These are phyloP conservation scores for Saccharomycodes ludwigii DNA, from an alignment of 805 yeast species.

Conservation along the genomic window DNA sequence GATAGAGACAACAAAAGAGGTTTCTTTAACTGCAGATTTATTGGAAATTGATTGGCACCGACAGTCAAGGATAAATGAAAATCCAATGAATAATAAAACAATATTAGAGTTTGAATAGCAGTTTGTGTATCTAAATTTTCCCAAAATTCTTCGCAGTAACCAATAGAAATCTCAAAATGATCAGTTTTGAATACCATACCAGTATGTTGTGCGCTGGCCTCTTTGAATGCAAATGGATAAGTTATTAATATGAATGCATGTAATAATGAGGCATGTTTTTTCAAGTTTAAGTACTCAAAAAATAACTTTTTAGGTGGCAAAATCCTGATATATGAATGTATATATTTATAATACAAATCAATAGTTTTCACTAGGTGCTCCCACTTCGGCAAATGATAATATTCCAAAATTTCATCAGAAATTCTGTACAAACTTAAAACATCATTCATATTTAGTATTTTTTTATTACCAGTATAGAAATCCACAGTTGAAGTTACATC, in stretches of 20 bases:
- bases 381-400: slow-evolving; percentile 5
- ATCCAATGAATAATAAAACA: slow-evolving; percentile 2
- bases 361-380: neutral
- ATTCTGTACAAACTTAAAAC: neutral
- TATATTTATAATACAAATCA: slow-evolving; percentile 2
- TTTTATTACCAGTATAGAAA: neutral
- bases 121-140: slow-evolving; percentile 2
- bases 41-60: no score
- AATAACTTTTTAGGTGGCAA: slow-evolving; percentile 1
- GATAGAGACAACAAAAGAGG: no score
- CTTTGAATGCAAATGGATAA: slow-evolving; percentile 1
- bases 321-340: slow-evolving; percentile 4
- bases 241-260: slow-evolving; percentile 6
- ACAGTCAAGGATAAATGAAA: no score
- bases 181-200: neutral
- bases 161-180: neutral
- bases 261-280: slow-evolving; percentile 2
- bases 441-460: neutral
- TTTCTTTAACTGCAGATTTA: no score
- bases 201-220: no score
- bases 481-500: neutral
- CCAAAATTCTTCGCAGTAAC: slow-evolving; percentile 1
- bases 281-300: slow-evolving; percentile 1
- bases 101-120: slow-evolving; percentile 3
- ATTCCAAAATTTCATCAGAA: neutral